A percentile compares a stretch with the other conserved stretches of the same genome.
Conservation (phyloP, 2,329 filamentous ascomycete species). For the Hypoxylon sp. region DNA sequence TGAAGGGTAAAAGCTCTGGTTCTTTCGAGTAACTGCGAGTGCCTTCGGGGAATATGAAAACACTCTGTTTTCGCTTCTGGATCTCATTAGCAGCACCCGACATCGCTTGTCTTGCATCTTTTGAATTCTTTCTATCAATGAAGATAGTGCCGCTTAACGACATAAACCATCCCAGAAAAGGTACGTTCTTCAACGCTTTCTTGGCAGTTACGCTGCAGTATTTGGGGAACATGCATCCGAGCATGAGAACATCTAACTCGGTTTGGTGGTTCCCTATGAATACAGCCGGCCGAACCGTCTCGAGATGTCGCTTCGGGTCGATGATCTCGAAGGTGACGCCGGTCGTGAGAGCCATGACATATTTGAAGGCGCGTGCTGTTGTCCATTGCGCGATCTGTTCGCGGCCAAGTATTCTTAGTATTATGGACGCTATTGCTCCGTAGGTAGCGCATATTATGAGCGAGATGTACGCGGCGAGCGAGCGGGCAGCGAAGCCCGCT, state of each 20-base stretch:
- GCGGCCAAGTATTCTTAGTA: conserved; percentile 79
- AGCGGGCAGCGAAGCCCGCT: conserved; percentile 78
- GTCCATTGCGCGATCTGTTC: conserved; percentile 89
- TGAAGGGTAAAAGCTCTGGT: conserved; percentile 90
- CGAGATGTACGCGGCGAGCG: conserved; percentile 75
- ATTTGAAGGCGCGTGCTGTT: conserved; percentile 83
- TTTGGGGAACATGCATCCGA: conserved; percentile 89
- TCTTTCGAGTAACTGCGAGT: conserved; percentile 90
- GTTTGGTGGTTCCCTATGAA: conserved; percentile 97
- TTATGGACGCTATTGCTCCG: conserved; percentile 81
- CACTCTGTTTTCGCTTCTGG: conserved; percentile 77
- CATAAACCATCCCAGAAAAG: conserved; percentile 97
- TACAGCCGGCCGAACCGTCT: conserved; percentile 81
- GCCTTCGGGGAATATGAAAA: conserved; percentile 92
- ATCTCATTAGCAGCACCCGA: conserved; percentile 86
- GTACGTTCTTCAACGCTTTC: conserved; percentile 81
- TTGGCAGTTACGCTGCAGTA: conserved; percentile 97
- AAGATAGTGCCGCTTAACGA: conserved; percentile 89
- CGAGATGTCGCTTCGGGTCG: conserved; percentile 75
- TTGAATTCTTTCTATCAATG: conserved; percentile 90
- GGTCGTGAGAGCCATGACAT: conserved; percentile 79
- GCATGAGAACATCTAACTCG: conserved; percentile 93
- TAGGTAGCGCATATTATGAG: conserved; percentile 75
- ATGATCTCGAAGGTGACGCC: conserved; percentile 84
- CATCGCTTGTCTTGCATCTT: conserved; percentile 88